Evolutionary conservation across 352 stramenopile species (phyloP).

Genomic region (Phytophthora agathidicida): DNA sequence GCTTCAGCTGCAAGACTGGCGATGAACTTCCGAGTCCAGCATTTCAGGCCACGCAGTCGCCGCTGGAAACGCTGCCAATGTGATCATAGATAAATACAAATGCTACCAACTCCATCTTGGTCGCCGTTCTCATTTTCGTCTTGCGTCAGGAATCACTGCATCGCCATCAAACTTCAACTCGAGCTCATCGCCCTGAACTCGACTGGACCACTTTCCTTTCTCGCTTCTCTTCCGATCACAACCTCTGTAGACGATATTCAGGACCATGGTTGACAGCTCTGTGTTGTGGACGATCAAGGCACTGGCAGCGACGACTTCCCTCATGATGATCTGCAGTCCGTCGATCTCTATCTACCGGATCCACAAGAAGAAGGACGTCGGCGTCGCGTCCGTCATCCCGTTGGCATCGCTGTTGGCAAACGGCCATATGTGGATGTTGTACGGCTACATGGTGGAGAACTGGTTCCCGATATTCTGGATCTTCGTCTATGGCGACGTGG

Average conservation of each 20-base stretch:
- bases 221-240: background rate
- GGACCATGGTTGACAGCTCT: conserved; percentile 16
- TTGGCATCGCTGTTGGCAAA: conserved; percentile 43
- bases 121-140: too few species aligned
- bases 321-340: conserved; percentile 49
- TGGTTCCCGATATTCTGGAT: conserved; percentile 53
- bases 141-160: too few species aligned
- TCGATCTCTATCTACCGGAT: conserved; percentile 43
- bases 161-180: conserved; percentile 11
- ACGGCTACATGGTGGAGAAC: conserved; percentile 47
- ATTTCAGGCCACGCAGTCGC: conserved; percentile 3
- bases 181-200: conserved; percentile 12
- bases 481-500: conserved; percentile 41
- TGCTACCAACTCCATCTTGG: too few species aligned
- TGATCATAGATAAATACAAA: too few species aligned
- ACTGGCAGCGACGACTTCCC: conserved; percentile 29
- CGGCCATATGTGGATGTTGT: conserved; percentile 48
- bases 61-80: conserved; percentile 6
- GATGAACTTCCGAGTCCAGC: background rate
- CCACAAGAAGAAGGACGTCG: conserved; percentile 38
- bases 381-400: conserved; percentile 40
- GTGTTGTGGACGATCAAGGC: conserved; percentile 32
- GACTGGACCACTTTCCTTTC: conserved; percentile 6
- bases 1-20: background rate
- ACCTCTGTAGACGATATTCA: too few species aligned